Base-by-base conservation (phyloP, 1,139 yeast genomes). In the Saccharomyces hybrid region DNA sequence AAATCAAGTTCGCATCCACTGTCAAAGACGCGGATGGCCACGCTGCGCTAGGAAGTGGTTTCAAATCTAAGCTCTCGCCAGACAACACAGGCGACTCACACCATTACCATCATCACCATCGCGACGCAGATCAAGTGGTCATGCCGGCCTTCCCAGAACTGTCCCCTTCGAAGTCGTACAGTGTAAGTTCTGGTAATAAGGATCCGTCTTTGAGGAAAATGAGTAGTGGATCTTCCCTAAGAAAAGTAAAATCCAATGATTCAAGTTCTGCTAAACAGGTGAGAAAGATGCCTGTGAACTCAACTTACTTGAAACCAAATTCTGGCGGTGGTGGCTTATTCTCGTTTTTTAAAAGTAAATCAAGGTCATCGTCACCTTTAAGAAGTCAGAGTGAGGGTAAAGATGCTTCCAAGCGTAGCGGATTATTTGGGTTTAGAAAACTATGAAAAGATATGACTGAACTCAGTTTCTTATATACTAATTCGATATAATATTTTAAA, bases 1-100 rank as follows among this genome's bases (percentile, higher is more conserved):
- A 56, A 47, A 61, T 61, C 14, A 59, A 62, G 49, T 62, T 62
- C 47, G 64, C 62, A 3, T 52, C 64, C 3, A 51, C 53, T 13
- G 63, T 60, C 11, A 56, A 57, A 25, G 47, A 56, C 14, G 52
- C 27, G n/a, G 62, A 60, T 47, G 64, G 61, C 7, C 38, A 52
- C 14, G 53, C 55, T 41, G 60, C 61, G 3, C 34, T 58, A 29
- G 61, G 61, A 3, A 55, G 52, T 20, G 23, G 23, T 25, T 14
- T 56, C 13, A 38, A 38, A 5, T 38, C 44, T 9, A 38, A 8
- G 6, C 25, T 16, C 11, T 38, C 25, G 7, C 25, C 13, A 7
- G 44, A 38, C 7, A 38, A 16, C 13, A 38, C 25, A 20, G 44
- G 13, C 2, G 44, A 38, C 25, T 5, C 9, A 6, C 25, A 38